Conservation (phyloP, 208 protist species). For the Acanthamoeba royreba region DNA sequence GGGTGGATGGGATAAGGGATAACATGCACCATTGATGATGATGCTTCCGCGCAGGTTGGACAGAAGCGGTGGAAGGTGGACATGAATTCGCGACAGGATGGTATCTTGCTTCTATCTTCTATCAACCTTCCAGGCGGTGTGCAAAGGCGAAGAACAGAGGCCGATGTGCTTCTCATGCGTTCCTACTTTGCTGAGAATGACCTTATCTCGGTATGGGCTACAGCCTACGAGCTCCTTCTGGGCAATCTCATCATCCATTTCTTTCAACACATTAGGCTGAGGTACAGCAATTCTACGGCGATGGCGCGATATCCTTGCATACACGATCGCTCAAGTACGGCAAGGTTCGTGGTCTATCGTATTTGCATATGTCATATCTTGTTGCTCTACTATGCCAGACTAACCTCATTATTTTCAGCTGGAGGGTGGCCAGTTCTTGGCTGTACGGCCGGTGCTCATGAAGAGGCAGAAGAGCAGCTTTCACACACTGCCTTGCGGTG, state of each 20-base stretch:
- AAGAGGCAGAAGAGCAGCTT: slow-evolving; percentile 78
- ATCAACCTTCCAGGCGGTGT: slow-evolving; percentile 96
- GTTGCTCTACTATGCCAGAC: not conserved
- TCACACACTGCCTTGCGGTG: slow-evolving; percentile 72
- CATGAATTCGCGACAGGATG: slow-evolving; percentile 88
- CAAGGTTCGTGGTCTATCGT: slow-evolving; percentile 53
- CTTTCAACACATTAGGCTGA: too few relatives aligned
- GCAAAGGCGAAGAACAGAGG: slow-evolving; percentile 84
- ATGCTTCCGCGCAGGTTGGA: slow-evolving; percentile 78
- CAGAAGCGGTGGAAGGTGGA: slow-evolving; percentile 95
- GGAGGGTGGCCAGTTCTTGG: slow-evolving; percentile 56
- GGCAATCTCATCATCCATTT: too few relatives aligned
- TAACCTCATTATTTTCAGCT: not conserved
- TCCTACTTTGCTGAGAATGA: slow-evolving; percentile 94
- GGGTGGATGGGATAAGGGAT: too few relatives aligned
- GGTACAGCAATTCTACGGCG: slow-evolving; percentile 91
- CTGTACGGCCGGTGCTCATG: slow-evolving; percentile 62
- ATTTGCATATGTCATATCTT: not conserved
- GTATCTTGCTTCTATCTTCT: slow-evolving; percentile 93
- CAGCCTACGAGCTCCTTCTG: too few relatives aligned
- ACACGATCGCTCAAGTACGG: slow-evolving; percentile 83
- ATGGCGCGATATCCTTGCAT: slow-evolving; percentile 91
- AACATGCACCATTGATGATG: not conserved
- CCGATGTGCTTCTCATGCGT: slow-evolving; percentile 94
- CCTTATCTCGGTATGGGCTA: slow-evolving; percentile 59